Conservation (phyloP, 163 green algal genomes). For the Scenedesmus sp. region DNA sequence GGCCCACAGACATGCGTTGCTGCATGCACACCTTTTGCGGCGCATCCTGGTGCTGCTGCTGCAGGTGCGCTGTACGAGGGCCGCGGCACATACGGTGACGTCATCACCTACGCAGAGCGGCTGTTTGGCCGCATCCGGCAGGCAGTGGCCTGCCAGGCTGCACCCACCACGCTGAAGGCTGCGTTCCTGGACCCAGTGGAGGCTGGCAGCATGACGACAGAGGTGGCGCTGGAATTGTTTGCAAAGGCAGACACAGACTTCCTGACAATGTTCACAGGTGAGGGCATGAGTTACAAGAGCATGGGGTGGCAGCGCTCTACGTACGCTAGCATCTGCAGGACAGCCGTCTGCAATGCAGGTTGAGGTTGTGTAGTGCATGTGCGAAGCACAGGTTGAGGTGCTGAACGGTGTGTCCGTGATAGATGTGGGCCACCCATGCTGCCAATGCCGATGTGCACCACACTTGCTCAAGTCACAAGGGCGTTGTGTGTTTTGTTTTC, state of each 20-base stretch:
- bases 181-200: conserved; percentile 88
- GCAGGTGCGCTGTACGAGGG: conserved; percentile 55
- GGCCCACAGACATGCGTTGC: background rate
- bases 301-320: too few relatives aligned
- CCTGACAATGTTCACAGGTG: conserved; percentile 90
- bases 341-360: too few relatives aligned
- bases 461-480: background rate
- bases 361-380: too few relatives aligned
- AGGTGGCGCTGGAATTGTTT: conserved; percentile 87
- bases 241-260: conserved; percentile 83
- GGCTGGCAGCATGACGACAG: conserved; percentile 61
- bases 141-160: conserved; percentile 73
- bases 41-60: conserved; percentile 14
- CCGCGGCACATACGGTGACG: conserved; percentile 63
- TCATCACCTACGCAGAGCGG: conserved; percentile 66
- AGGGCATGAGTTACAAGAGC: background rate
- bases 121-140: conserved; percentile 78
- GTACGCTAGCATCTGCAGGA: too few relatives aligned
- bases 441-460: too few relatives aligned
- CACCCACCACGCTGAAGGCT: conserved; percentile 86
- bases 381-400: too few relatives aligned
- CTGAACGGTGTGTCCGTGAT: too few relatives aligned
- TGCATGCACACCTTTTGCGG: too few relatives aligned
- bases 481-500: background rate
- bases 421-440: too few relatives aligned